Evolutionary conservation across 75 land plant genomes (phyloP).

Genomic region (Isoetes taiwanensis): DNA sequence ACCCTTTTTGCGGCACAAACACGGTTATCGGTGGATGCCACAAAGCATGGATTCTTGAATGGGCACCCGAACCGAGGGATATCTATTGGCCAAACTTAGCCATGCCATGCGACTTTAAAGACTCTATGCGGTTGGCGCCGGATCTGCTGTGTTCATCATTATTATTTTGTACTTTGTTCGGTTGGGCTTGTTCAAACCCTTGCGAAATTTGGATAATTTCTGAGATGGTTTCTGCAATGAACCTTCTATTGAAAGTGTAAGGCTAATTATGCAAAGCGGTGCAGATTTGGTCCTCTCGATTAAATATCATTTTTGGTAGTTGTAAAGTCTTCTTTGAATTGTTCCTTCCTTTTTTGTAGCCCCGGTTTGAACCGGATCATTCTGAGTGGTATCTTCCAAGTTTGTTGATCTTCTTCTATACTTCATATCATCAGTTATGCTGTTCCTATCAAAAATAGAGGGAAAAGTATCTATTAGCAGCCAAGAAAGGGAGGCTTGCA

Average conservation of each 20-base stretch:
- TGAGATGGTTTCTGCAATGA: constrained; percentile 29
- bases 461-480: constrained; percentile 59
- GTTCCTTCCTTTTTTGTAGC: constrained; percentile 36
- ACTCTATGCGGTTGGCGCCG: constrained; percentile 27
- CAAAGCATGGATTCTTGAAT: constrained; percentile 49
- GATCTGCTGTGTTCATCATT: constrained; percentile 35
- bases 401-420: constrained; percentile 53
- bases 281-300: neutral
- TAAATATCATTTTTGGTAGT: no score
- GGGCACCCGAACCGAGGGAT: constrained; percentile 80
- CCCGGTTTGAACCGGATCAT: constrained; percentile 51
- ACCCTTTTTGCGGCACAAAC: constrained; percentile 57
- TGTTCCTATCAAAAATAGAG: constrained; percentile 54
- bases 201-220: constrained; percentile 43
- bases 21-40: constrained; percentile 49
- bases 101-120: constrained; percentile 21
- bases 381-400: constrained; percentile 90
- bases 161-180: constrained; percentile 48
- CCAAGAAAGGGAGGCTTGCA: constrained; percentile 62
- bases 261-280: neutral
- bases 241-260: constrained; percentile 51
- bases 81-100: constrained; percentile 52
- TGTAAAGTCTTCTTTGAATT: no score
- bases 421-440: constrained; percentile 66
- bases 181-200: constrained; percentile 61